Base-by-base conservation (phyloP, 139 green algal species). In the Haematococcus sp. region DNA sequence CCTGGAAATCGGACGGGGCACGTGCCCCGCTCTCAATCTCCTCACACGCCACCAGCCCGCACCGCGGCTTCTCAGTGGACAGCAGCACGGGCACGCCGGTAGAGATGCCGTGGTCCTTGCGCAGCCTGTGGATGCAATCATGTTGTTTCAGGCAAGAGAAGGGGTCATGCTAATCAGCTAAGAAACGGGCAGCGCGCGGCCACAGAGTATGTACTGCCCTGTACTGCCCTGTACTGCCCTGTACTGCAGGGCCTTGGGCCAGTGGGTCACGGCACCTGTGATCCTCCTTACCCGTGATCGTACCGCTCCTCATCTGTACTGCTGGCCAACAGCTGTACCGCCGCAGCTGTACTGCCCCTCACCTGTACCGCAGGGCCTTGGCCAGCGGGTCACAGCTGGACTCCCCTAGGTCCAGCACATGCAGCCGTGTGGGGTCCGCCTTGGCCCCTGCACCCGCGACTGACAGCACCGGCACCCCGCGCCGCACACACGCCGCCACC, bases 371-470 rank as follows among this genome's bases (percentile, higher is more conserved):
- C n/a, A 98, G 90, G 5, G 93, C 87, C 0, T 93, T 77, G 0
- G 89, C 91, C 68, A 99, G 81, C 2, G 92, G 91, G 82, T 99
- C 95, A 4, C 83, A 63, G 27, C 88, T 52, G 7, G 23, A 34
- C 78, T 98, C 93, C 19, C 74, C 76, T 5, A 99, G 77, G 76
- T 99, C 95, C 2, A 88, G 86, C 25, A 99, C 81, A 25, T 89
- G 81, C 33, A 99, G 70, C 28, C 94, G 86, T 0, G 94, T 99
- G 54, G 95, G 95, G 81, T 99, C 95, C 15, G 90, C 90, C 79
- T 96, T 94, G 40, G 93, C 91, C 23, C 89, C 90, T 60, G 95
- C 95, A 1, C 95, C 95, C 68, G 88, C 94, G 9, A 79, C 80
- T 56, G 81, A 90, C 34, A 99, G 70, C 61, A 98, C 92, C 0